These are phyloP conservation scores for Aspergillus kassunensis DNA, from an alignment of 495 filamentous ascomycete genomes.

Conservation along the genomic window DNA sequence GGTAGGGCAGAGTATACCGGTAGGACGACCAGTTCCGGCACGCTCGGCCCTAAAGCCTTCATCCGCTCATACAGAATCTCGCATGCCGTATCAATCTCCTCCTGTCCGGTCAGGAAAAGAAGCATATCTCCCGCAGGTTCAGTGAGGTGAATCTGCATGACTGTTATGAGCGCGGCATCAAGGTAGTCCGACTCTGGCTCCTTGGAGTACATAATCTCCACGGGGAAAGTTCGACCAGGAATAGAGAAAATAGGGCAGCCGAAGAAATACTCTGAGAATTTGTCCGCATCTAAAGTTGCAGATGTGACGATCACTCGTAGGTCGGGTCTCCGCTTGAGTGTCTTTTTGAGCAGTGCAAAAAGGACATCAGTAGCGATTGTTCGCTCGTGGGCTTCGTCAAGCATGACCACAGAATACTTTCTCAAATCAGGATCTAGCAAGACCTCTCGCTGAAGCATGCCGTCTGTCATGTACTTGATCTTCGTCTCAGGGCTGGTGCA, in stretches of 20 bases:
- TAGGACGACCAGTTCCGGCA: constrained; percentile 88
- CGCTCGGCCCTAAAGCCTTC: constrained; percentile 87
- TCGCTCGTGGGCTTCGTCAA: constrained; percentile 97
- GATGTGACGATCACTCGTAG: constrained; percentile 94
- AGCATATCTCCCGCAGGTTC: constrained; percentile 91
- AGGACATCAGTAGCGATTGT: constrained; percentile 96
- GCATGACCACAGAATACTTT: constrained; percentile 93
- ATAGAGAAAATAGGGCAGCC: constrained; percentile 94
- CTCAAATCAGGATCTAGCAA: constrained; percentile 82
- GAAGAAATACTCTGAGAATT: constrained; percentile 95
- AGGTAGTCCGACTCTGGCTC: constrained; percentile 97
- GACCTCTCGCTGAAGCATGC: constrained; percentile 95
- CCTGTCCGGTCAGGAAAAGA: constrained; percentile 92
- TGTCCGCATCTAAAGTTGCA: constrained; percentile 94
- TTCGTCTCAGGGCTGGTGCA: constrained; percentile 82
- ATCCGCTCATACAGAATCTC: constrained; percentile 92
- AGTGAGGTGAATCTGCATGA: constrained; percentile 96
- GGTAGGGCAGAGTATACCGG: constrained; percentile 93
- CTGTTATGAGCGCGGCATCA: constrained; percentile 89
- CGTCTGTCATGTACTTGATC: constrained; percentile 99
- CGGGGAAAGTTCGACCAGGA: constrained; percentile 89
- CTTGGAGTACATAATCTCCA: constrained; percentile 89
- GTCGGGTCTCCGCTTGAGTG: constrained; percentile 77
- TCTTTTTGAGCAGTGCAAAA: constrained; percentile 93
- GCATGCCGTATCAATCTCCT: constrained; percentile 95